phyloP scores from a whole-genome alignment of 2,329 filamentous ascomycete species.

The Ilyonectria mors-panacis region DNA sequence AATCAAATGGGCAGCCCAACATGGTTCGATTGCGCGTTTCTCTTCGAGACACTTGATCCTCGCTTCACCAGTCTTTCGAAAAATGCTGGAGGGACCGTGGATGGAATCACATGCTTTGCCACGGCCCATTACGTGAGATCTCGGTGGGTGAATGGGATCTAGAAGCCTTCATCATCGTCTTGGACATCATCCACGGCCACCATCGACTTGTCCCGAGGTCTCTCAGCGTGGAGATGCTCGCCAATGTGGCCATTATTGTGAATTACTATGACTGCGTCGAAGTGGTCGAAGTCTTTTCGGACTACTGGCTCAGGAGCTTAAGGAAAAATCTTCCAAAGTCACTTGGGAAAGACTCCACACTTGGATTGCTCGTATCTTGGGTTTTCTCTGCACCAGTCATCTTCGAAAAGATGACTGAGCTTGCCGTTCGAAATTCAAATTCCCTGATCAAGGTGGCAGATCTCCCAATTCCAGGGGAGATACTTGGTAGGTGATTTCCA shows the following conservation, averaged over 20 bases:
- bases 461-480: conserved; percentile 1
- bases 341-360: conserved; percentile 18
- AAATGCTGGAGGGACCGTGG: conserved; percentile 31
- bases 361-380: conserved; percentile 35
- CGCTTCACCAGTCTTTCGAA: conserved; percentile 34
- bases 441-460: conserved; percentile 5
- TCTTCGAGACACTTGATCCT: conserved; percentile 32
- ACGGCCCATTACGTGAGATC: conserved; percentile 23
- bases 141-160: conserved; percentile 45
- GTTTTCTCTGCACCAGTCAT: conserved; percentile 25
- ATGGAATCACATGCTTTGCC: conserved; percentile 11
- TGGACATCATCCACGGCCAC: conserved; percentile 49
- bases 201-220: conserved; percentile 39
- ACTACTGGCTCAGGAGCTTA: conserved; percentile 27
- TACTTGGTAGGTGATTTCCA: conserved; percentile 21
- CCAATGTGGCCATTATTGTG: conserved; percentile 48
- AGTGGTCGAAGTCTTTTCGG: conserved; percentile 33
- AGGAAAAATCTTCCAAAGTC: neutral
- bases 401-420: conserved; percentile 18
- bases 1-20: neutral
- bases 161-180: conserved; percentile 47
- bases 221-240: conserved; percentile 42
- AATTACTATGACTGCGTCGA: conserved; percentile 52
- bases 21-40: conserved; percentile 15
- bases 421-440: conserved; percentile 28